Evolutionary conservation across 208 protist species (phyloP), one percentile per base, ranked within the genome.

Genomic region (Phytomonas sp.): DNA sequence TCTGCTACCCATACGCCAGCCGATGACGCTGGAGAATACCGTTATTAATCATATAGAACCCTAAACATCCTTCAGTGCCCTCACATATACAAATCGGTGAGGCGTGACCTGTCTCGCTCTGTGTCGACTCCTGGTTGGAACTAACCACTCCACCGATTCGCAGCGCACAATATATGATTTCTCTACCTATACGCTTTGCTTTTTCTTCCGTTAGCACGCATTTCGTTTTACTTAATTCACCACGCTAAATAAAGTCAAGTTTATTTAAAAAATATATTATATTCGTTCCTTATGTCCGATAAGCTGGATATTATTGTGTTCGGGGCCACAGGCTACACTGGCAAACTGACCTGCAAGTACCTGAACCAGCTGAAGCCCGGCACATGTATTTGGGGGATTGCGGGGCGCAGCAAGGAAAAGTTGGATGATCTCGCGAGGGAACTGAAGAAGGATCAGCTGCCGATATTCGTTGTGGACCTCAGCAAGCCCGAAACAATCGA

Each of bases 261-360:
- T 53, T 36, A 68, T 26, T 64, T 20, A 62, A 61, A 69, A 62
- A 61, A 69, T 36, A 66, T 32, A 60, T 13, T 11, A 33, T 36
- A 4, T 32, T 6, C 29, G 32, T 0, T 20, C 2, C 67, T 72
- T 68, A 46, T 70, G n/a, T 40, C 77, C 17, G 15, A 60, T 66
- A 82, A 85, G 69, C 68, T 88, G 15, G 83, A 92, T 51, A 79
- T 96, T 67, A 67, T 95, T 28, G 83, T 97, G 1, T 66, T 92
- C 26, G 93, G 93, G 0, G 91, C 90, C 32, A 96, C 89, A 23
- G 93, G 93, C 36, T 97, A 94, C 73, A 94, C 91, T 0, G 93
- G 93, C 11, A 65, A 74, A 15, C 66, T 96, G 31, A 82, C 90
- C 8, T 87, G 84, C 66, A 67, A 81, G 68, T 92, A 94, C 73